These are phyloP conservation scores for Sclerotinia glacialis DNA, from an alignment of 2,329 filamentous ascomycete genomes.

Conservation along the genomic window DNA sequence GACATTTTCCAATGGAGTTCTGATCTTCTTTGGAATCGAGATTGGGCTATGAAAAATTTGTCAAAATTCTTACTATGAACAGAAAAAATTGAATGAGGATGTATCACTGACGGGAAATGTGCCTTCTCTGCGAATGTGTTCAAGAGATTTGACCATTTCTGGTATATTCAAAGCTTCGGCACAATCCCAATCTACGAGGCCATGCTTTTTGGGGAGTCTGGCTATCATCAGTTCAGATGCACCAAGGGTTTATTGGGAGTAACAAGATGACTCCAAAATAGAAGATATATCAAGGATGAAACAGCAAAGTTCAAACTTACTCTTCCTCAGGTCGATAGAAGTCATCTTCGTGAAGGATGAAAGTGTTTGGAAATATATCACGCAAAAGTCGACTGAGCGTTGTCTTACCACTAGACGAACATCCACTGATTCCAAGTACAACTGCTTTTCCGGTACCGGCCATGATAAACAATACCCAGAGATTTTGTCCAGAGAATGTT, in stretches of 20 bases:
- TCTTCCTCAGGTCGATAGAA: constrained; percentile 83
- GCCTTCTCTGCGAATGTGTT: constrained; percentile 68
- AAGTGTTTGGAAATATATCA: constrained; percentile 72
- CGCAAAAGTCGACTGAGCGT: constrained; percentile 83
- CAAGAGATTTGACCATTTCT: constrained; percentile 63
- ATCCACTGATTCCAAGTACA: constrained; percentile 80
- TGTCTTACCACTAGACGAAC: constrained; percentile 92
- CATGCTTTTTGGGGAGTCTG: constrained; percentile 56
- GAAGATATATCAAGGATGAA: not conserved
- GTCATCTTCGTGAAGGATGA: constrained; percentile 92
- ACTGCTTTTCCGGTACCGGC: constrained; percentile 42
- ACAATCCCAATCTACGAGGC: constrained; percentile 89
- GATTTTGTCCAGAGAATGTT: not conserved
- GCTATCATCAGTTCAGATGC: not conserved
- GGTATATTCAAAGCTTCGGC: constrained; percentile 71
- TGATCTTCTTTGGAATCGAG: constrained; percentile 59
- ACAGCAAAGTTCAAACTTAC: constrained; percentile 44
- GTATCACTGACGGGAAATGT: constrained; percentile 54
- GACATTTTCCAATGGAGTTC: constrained; percentile 57
- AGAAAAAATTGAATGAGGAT: constrained; percentile 32
- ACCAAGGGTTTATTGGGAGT: not conserved
- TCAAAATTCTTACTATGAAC: constrained; percentile 34
- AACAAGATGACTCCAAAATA: not conserved
- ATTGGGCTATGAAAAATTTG: constrained; percentile 43
- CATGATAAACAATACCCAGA: constrained; percentile 13